Conservation (phyloP, 192 early-diverging fungal genomes). For the Mortierella antarctica region DNA sequence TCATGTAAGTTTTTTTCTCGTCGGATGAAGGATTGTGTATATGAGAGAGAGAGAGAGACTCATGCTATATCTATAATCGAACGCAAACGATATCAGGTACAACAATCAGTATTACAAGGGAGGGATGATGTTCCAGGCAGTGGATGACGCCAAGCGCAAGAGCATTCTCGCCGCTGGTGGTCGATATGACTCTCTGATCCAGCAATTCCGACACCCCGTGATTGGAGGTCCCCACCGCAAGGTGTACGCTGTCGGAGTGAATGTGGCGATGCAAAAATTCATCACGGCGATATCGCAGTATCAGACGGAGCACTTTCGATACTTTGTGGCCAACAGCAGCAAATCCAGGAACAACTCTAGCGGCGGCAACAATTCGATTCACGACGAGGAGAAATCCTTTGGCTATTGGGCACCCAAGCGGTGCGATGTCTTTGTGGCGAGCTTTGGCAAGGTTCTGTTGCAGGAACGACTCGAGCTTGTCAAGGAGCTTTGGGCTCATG, state of each 20-base stretch:
- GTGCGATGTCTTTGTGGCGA: slow-evolving; percentile 84
- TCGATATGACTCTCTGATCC: slow-evolving; percentile 64
- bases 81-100: slow-evolving; percentile 43
- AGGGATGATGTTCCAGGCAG: slow-evolving; percentile 66
- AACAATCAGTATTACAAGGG: slow-evolving; percentile 70
- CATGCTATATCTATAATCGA: background rate
- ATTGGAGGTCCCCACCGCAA: slow-evolving; percentile 49
- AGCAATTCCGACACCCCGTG: slow-evolving; percentile 62
- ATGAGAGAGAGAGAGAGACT: background rate
- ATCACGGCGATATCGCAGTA: slow-evolving; percentile 72
- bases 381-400: slow-evolving; percentile 51
- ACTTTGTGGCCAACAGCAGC: slow-evolving; percentile 61
- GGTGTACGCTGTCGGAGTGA: slow-evolving; percentile 79
- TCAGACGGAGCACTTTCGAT: slow-evolving; percentile 60
- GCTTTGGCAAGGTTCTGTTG: slow-evolving; percentile 79
- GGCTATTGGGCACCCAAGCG: slow-evolving; percentile 68
- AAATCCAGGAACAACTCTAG: background rate
- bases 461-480: slow-evolving; percentile 82
- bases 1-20: slow-evolving; percentile 55
- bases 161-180: slow-evolving; percentile 68
- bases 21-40: background rate
- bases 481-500: slow-evolving; percentile 81
- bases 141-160: slow-evolving; percentile 60
- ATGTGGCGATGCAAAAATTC: slow-evolving; percentile 82
- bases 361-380: background rate